Evolutionary conservation across 306 rosid genomes (phyloP).

Genomic region (Castanea sativa): DNA sequence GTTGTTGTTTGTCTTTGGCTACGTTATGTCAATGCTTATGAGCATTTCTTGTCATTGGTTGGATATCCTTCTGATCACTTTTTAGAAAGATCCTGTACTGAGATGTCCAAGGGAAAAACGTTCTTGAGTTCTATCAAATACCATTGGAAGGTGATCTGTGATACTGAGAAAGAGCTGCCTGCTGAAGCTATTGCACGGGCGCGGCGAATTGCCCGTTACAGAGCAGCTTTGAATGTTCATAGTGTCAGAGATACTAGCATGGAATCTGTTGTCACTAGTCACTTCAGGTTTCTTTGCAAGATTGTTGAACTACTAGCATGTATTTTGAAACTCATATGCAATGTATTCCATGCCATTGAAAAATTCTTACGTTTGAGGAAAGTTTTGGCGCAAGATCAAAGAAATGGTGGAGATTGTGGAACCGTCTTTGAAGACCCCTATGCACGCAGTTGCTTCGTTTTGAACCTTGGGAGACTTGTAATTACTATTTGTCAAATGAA

Average conservation of each 20-base stretch:
- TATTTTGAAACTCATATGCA: conserved; percentile 48
- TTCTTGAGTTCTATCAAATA: conserved; percentile 43
- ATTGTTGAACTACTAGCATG: conserved; percentile 32
- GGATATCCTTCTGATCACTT: conserved; percentile 54
- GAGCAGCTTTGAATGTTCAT: conserved; percentile 54
- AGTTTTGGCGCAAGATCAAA: conserved; percentile 36
- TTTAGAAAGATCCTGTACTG: conserved; percentile 46
- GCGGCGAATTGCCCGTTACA: conserved; percentile 72
- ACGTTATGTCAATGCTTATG: conserved; percentile 72
- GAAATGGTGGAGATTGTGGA: conserved; percentile 34
- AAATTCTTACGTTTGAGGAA: conserved; percentile 23
- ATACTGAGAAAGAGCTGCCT: conserved; percentile 70
- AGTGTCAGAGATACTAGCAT: conserved; percentile 24
- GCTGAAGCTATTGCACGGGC: conserved; percentile 75
- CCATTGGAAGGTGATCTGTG: conserved; percentile 62
- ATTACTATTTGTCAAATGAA: conserved; percentile 42
- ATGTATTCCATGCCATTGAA: conserved; percentile 28
- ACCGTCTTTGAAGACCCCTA: conserved; percentile 31
- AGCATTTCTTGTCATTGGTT: conserved; percentile 47
- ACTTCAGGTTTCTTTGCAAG: conserved; percentile 31
- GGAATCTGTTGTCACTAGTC: conserved; percentile 11
- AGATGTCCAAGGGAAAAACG: conserved; percentile 42
- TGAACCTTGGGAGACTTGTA: conserved; percentile 61
- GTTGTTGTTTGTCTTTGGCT: conserved; percentile 59
- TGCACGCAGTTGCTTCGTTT: conserved; percentile 41